phyloP scores from a whole-genome alignment of 371 early-diverging fungal species.

The Mortierella sp. region DNA sequence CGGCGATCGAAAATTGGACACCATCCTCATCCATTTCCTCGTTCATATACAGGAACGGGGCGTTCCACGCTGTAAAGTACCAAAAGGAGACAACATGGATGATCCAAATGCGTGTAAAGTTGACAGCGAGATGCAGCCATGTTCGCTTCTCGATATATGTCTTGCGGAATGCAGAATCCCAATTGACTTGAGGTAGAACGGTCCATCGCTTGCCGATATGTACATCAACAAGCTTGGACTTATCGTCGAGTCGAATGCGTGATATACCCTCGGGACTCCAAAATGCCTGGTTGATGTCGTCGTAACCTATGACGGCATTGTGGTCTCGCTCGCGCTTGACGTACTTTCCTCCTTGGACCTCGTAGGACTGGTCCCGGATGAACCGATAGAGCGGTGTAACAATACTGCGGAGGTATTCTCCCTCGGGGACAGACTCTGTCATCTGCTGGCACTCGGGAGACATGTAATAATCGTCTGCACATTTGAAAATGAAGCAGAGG shows the following conservation, averaged over 20 bases:
- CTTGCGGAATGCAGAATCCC: constrained; percentile 80
- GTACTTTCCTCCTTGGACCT: constrained; percentile 74
- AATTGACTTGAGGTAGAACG: constrained; percentile 74
- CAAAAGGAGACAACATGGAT: constrained; percentile 87
- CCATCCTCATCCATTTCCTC: constrained; percentile 59
- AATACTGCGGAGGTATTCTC: constrained; percentile 77
- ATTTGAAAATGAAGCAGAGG: constrained; percentile 86
- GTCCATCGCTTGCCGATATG: constrained; percentile 75
- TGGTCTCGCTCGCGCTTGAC: constrained; percentile 88
- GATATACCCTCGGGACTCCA: constrained; percentile 81
- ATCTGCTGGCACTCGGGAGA: constrained; percentile 56
- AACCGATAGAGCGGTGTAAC: constrained; percentile 83
- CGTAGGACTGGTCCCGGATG: constrained; percentile 83
- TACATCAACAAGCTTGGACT: constrained; percentile 66
- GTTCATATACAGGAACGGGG: constrained; percentile 72
- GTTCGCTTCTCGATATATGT: constrained; percentile 91
- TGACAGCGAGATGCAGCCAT: constrained; percentile 86
- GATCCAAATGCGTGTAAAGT: constrained; percentile 90
- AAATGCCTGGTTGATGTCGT: constrained; percentile 92
- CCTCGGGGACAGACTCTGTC: constrained; percentile 68
- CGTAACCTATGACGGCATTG: constrained; percentile 83
- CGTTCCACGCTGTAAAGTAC: constrained; percentile 84
- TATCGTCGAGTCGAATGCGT: constrained; percentile 66
- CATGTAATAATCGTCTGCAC: constrained; percentile 73
- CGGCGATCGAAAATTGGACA: constrained; percentile 77